These are phyloP conservation scores for Diaporthe sp. DNA, from an alignment of 2,329 filamentous ascomycete species.

Conservation along the genomic window DNA sequence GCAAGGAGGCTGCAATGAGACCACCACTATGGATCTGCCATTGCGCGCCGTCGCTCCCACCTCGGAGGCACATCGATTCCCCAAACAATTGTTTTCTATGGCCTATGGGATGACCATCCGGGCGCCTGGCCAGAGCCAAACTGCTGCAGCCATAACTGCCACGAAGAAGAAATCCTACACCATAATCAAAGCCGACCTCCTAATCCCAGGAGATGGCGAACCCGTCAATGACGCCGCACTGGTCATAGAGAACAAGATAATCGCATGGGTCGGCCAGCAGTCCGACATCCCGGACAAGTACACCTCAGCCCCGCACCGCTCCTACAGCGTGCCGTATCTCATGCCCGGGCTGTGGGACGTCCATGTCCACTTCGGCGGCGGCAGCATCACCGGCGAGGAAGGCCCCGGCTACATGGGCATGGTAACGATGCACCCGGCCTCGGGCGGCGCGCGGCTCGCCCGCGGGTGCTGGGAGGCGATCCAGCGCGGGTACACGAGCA, in stretches of 20 bases:
- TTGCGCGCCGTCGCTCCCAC: neutral
- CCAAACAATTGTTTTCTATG: constrained; percentile 36
- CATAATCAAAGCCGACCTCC: constrained; percentile 51
- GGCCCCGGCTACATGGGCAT: constrained; percentile 42
- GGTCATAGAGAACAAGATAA: constrained; percentile 54
- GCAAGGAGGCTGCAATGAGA: neutral
- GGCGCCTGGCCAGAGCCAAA: neutral
- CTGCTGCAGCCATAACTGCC: constrained; percentile 7
- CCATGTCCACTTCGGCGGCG: constrained; percentile 51
- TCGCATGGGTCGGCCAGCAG: constrained; percentile 55
- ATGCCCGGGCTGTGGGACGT: constrained; percentile 55
- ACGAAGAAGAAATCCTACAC: constrained; percentile 50
- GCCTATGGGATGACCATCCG: constrained; percentile 36
- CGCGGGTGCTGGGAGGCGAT: constrained; percentile 55
- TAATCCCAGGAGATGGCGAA: constrained; percentile 56
- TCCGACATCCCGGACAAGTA: constrained; percentile 49
- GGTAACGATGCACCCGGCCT: constrained; percentile 50
- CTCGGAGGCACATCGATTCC: neutral
- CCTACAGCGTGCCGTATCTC: constrained; percentile 48
- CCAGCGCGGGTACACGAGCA: constrained; percentile 54
- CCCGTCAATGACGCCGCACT: constrained; percentile 52
- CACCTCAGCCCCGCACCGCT: constrained; percentile 46
- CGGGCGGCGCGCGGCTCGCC: constrained; percentile 51
- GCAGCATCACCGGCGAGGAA: constrained; percentile 40
- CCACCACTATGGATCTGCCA: constrained; percentile 10